These are phyloP conservation scores for Diversispora epigaea DNA, from an alignment of 192 early-diverging fungal species.

Conservation along the genomic window DNA sequence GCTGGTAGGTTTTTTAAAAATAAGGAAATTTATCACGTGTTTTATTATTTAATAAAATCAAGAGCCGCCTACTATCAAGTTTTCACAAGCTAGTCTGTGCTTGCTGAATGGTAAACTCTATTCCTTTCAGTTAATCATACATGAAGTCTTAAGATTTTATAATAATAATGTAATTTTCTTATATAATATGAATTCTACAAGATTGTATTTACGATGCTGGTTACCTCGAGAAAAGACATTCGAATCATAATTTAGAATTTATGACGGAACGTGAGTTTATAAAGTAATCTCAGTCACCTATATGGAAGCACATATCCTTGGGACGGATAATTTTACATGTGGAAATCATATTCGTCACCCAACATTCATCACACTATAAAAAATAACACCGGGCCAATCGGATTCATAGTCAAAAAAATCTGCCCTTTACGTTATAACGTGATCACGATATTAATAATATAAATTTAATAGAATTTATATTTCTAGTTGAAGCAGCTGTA, in stretches of 20 bases:
- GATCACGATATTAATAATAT: background rate
- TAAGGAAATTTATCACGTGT: background rate
- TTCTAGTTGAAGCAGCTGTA: background rate
- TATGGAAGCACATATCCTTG: too few species aligned
- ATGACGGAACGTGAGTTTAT: conserved; percentile 10
- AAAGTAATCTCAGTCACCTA: background rate
- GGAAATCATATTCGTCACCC: too few species aligned
- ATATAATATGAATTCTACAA: conserved; percentile 1
- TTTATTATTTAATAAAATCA: background rate
- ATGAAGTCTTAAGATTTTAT: too few species aligned
- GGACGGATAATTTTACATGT: too few species aligned
- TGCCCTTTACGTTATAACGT: too few species aligned
- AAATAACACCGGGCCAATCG: too few species aligned
- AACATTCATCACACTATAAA: too few species aligned
- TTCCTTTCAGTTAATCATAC: background rate
- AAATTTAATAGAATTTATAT: background rate
- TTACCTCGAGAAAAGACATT: too few species aligned
- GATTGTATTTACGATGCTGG: background rate
- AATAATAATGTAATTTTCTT: background rate
- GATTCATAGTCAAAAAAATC: too few species aligned
- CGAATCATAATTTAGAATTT: conserved; percentile 19
- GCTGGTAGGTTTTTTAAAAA: too few species aligned
- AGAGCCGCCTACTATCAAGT: too few species aligned
- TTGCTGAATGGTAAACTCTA: conserved; percentile 5
- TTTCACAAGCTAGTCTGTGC: background rate